These are phyloP conservation scores for Gymnopilus dilepis DNA, from an alignment of 768 basidiomycete species.

Conservation along the genomic window DNA sequence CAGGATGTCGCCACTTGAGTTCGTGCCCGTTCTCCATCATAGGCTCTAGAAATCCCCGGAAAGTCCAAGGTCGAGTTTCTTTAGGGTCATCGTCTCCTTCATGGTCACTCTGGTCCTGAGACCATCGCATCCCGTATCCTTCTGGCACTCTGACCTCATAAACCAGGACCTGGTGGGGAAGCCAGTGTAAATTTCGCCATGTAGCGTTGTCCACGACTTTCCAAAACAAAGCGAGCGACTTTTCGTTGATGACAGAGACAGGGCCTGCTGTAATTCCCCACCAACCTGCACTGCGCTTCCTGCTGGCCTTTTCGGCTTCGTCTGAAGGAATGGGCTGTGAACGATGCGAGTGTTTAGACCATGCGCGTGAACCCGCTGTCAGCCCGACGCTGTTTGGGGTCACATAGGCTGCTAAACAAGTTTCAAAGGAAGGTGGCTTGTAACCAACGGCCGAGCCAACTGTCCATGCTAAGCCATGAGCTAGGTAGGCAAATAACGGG, in stretches of 20 bases:
- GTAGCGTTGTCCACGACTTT: slow-evolving; percentile 55
- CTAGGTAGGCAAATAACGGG: slow-evolving; percentile 49
- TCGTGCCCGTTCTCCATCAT: slow-evolving; percentile 74
- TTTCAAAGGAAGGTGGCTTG: slow-evolving; percentile 51
- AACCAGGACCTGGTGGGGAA: slow-evolving; percentile 64
- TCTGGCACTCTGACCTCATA: slow-evolving; percentile 64
- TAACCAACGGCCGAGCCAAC: slow-evolving; percentile 60
- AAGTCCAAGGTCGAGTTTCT: slow-evolving; percentile 49
- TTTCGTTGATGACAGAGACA: slow-evolving; percentile 55
- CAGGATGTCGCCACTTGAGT: slow-evolving; percentile 58
- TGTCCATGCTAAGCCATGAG: slow-evolving; percentile 62
- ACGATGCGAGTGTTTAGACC: slow-evolving; percentile 69
- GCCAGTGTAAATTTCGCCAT: slow-evolving; percentile 71
- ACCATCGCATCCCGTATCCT: slow-evolving; percentile 75
- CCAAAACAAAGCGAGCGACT: slow-evolving; percentile 55
- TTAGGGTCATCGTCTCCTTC: slow-evolving; percentile 6
- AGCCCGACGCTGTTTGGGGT: slow-evolving; percentile 54
- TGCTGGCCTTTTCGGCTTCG: slow-evolving; percentile 17
- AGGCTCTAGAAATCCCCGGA: slow-evolving; percentile 71
- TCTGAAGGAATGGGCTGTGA: slow-evolving; percentile 37
- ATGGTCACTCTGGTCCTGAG: slow-evolving; percentile 42
- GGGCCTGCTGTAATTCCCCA: slow-evolving; percentile 65
- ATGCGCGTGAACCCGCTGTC: slow-evolving; percentile 65
- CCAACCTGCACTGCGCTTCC: slow-evolving; percentile 47
- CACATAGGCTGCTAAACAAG: slow-evolving; percentile 58